phyloP scores from a whole-genome alignment of 73 alveolate genomes.

The Uronychia binucleata region DNA sequence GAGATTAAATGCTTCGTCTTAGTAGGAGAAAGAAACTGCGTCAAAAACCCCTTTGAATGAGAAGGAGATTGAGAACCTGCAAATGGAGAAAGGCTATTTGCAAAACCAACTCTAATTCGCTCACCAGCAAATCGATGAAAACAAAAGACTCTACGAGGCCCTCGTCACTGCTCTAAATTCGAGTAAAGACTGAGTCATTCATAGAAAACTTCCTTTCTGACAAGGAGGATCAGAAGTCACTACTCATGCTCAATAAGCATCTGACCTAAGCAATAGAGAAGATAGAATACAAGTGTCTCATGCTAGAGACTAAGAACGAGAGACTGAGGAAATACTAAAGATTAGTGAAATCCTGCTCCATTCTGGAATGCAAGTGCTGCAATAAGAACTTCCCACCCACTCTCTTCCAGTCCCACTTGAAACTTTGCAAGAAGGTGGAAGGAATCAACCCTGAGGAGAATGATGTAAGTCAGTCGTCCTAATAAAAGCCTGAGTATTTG shows the following conservation, averaged over 20 bases:
- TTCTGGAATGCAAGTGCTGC: constrained; percentile 51
- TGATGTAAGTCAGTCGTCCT: background rate
- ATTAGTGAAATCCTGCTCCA: constrained; percentile 22
- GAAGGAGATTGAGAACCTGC: constrained; percentile 42
- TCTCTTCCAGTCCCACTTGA: constrained; percentile 43
- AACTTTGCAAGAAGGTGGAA: constrained; percentile 2
- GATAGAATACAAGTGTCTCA: constrained; percentile 11
- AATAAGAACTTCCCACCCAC: constrained; percentile 36
- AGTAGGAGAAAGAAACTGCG: no score
- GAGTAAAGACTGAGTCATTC: background rate
- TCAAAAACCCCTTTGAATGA: constrained; percentile 1
- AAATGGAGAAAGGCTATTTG: constrained; percentile 34
- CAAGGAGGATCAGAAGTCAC: constrained; percentile 2
- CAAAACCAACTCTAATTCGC: constrained; percentile 18
- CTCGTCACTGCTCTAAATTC: constrained; percentile 18
- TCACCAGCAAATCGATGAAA: constrained; percentile 27
- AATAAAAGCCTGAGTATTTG: background rate
- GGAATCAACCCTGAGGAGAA: background rate
- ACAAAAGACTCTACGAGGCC: constrained; percentile 43
- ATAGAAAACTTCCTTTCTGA: constrained; percentile 12
- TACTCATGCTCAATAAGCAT: constrained; percentile 6
- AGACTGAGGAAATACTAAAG: constrained; percentile 36
- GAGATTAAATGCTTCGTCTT: no score
- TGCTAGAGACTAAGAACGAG: constrained; percentile 34
- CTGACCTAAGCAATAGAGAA: constrained; percentile 26